Conservation (phyloP, 371 early-diverging fungal species). For the Capillidium rhysosporum region DNA sequence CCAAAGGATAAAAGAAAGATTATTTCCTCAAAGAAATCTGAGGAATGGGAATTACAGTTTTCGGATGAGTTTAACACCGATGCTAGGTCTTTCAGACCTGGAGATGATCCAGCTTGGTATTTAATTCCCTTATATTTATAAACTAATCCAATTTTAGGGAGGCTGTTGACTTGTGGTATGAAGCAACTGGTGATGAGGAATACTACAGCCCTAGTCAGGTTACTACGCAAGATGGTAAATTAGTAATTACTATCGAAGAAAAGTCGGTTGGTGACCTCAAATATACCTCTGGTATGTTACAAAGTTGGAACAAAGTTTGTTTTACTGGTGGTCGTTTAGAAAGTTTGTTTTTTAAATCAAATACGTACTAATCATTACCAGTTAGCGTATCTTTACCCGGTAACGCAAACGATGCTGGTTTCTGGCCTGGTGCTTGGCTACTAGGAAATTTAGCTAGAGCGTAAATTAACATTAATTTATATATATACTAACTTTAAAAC, state of each 20-base stretch:
- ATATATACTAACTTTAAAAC: neutral
- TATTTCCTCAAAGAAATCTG: slow-evolving; percentile 6
- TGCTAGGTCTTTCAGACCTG: slow-evolving; percentile 23
- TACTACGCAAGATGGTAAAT: slow-evolving; percentile 19
- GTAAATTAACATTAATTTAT: neutral
- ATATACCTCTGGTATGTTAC: slow-evolving; percentile 29
- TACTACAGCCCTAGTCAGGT: slow-evolving; percentile 22
- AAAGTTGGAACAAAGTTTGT: slow-evolving; percentile 38
- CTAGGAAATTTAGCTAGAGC: slow-evolving; percentile 32
- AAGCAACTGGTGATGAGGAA: slow-evolving; percentile 23
- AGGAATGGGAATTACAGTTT: slow-evolving; percentile 18
- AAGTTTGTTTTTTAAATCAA: slow-evolving; percentile 9
- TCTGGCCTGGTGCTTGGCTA: slow-evolving; percentile 34
- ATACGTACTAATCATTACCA: neutral
- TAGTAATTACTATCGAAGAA: slow-evolving; percentile 21
- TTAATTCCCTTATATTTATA: neutral
- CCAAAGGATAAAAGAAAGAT: slow-evolving; percentile 7
- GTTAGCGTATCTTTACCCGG: slow-evolving; percentile 29
- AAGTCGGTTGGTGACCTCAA: slow-evolving; percentile 16
- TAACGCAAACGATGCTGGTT: slow-evolving; percentile 17
- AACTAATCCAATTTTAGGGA: slow-evolving; percentile 12
- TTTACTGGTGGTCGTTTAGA: slow-evolving; percentile 33
- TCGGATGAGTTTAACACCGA: slow-evolving; percentile 29
- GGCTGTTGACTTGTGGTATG: slow-evolving; percentile 28
- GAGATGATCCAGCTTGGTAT: slow-evolving; percentile 23